Evolutionary conservation across 371 early-diverging fungal genomes (phyloP), one percentile per base, ranked within the genome.

Genomic region (Rhizopus delemar): DNA sequence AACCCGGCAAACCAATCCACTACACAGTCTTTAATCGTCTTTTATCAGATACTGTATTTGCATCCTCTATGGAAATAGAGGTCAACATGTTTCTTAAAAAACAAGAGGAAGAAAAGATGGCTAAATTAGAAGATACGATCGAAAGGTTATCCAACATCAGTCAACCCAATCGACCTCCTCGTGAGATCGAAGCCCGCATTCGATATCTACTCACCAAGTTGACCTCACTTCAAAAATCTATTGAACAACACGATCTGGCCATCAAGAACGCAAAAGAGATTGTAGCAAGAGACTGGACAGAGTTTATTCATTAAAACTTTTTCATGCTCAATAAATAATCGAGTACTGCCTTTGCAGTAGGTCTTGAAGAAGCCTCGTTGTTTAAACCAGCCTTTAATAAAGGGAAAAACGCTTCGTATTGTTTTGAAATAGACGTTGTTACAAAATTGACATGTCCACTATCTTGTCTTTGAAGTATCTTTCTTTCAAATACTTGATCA

Each of bases 1-100:
- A 83, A 35, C 86, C 94, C 1, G 93, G 92, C 5, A 88, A 92
- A 43, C 97, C 94, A 4, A 81, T 97, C 8, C 91, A 84, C 65
- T 74, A 81, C 29, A 77, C 88, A 0, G 97, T 92, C 5, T 95
- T 95, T 68, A 52, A 66, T 33, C 81, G 88, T 32, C 82, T 97
- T 16, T 63, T 83, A 8, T 63, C 74, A 8, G 95, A 95, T 65
- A 53, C 58, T 6, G 80, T 84, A 1, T 90, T 93, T 70, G 71
- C 88, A 2, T 90, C 90, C 1, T 82, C 88, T 3, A 93, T 96
- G 94, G 81, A 89, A 32, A 74, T 93, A 22, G 82, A 88, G 56
- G 83, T 89, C 16, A 75, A 82, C 65, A 87, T 87, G 63, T 77
- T 70, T 49, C 73, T 93, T 41, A 86, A 86, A 32, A 81, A 79